phyloP scores from a whole-genome alignment of 83 land plant genomes.

The Larix sibirica region DNA sequence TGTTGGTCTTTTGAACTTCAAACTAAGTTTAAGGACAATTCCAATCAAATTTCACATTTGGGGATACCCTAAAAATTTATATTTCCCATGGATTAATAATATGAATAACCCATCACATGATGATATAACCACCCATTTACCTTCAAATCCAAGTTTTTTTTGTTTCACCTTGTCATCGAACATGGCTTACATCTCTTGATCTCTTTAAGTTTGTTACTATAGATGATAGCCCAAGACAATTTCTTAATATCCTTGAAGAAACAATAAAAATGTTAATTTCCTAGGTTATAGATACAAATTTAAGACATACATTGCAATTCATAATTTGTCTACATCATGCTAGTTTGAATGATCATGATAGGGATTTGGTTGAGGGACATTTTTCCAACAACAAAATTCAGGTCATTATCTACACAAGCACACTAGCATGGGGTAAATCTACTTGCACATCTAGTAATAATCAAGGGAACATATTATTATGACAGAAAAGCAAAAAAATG shows the following conservation, averaged over 20 bases:
- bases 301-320: constrained; percentile 95
- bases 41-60: constrained; percentile 99
- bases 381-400: constrained; percentile 93
- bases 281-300: constrained; percentile 76
- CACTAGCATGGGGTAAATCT: constrained; percentile 97
- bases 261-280: constrained; percentile 75
- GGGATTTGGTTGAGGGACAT: constrained; percentile 92
- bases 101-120: constrained; percentile 99
- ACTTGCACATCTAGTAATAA: constrained; percentile 95
- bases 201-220: constrained; percentile 98
- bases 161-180: constrained; percentile 99
- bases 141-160: constrained; percentile 95
- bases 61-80: constrained; percentile 98
- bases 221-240: constrained; percentile 91
- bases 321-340: constrained; percentile 99
- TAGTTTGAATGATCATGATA: constrained; percentile 87
- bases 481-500: constrained; percentile 94
- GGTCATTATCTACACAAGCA: constrained; percentile 94
- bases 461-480: constrained; percentile 98
- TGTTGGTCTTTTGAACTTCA: constrained; percentile 92
- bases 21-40: constrained; percentile 98
- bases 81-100: constrained; percentile 99
- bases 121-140: constrained; percentile 98
- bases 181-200: constrained; percentile 94
- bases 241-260: constrained; percentile 75